A percentile compares a stretch with the other conserved stretches of the same genome.
These are phyloP conservation scores for Seminavis robusta DNA, from an alignment of 108 stramenopile genomes.

Conservation along the genomic window DNA sequence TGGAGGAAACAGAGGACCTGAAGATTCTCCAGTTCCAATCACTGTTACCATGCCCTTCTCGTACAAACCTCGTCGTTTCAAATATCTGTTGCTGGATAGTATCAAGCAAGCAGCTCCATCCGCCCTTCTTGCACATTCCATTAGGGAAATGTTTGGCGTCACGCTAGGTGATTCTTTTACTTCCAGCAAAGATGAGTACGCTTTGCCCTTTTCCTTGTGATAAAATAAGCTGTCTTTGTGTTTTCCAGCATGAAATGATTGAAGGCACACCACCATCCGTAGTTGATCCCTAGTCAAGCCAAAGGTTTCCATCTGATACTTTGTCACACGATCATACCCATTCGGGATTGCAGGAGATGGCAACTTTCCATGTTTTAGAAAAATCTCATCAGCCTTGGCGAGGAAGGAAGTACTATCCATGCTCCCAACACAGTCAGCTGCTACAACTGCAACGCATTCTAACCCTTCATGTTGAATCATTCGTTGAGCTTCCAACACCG, in stretches of 20 bases:
- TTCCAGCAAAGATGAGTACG: slow-evolving; percentile 9
- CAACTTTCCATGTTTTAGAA: slow-evolving; percentile 1
- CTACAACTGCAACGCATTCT: slow-evolving; percentile 37
- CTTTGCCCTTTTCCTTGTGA: slow-evolving; percentile 2
- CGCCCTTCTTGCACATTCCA: slow-evolving; percentile 40
- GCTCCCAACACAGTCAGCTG: slow-evolving; percentile 33
- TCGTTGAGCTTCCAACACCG: slow-evolving; percentile 26
- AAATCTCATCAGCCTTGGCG: slow-evolving; percentile 23
- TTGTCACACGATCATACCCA: slow-evolving; percentile 35
- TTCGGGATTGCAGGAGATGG: slow-evolving; percentile 28
- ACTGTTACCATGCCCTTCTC: slow-evolving; percentile 14
- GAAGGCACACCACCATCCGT: slow-evolving; percentile 24
- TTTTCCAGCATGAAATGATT: slow-evolving; percentile 30
- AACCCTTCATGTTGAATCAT: slow-evolving; percentile 32
- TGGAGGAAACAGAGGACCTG: slow-evolving; percentile 38
- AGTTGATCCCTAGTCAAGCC: slow-evolving; percentile 39
- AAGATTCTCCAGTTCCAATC: slow-evolving; percentile 32
- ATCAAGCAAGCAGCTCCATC: slow-evolving; percentile 42
- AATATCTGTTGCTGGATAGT: slow-evolving; percentile 24
- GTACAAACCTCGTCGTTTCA: slow-evolving; percentile 7
- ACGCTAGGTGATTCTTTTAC: slow-evolving; percentile 17
- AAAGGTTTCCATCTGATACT: slow-evolving; percentile 24
- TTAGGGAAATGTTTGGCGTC: slow-evolving; percentile 23
- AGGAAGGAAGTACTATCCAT: slow-evolving; percentile 26
- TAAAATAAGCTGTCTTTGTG: slow-evolving; percentile 27